Percentiles rank a stretch among this genome's conserved stretches.
Evolutionary conservation across 2,329 filamentous ascomycete species (phyloP).

Genomic region (Trichothecium sympodiale): DNA sequence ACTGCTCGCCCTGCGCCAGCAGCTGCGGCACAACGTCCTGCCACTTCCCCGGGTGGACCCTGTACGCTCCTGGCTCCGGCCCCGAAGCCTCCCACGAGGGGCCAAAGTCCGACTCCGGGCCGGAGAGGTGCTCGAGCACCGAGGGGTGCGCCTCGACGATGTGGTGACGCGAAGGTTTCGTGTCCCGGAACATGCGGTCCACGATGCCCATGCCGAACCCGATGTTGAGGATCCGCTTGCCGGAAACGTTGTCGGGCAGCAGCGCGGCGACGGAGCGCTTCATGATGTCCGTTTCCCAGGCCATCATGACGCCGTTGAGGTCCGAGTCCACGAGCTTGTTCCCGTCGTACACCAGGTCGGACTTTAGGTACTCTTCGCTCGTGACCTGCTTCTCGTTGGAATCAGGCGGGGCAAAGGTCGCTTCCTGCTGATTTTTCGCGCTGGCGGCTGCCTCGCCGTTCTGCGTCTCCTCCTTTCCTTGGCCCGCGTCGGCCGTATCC

Average conservation of each 20-base stretch:
- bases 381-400: constrained; percentile 38
- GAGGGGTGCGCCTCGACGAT: constrained; percentile 78
- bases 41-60: constrained; percentile 62
- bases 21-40: constrained; percentile 66
- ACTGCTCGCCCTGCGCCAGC: constrained; percentile 55
- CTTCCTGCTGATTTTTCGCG: constrained; percentile 8
- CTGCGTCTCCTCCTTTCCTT: constrained; percentile 10
- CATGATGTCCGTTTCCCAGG: constrained; percentile 86
- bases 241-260: constrained; percentile 31
- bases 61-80: constrained; percentile 55
- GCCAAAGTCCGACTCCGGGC: constrained; percentile 39
- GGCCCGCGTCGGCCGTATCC: constrained; percentile 23
- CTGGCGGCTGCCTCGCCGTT: constrained; percentile 18
- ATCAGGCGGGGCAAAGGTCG: constrained; percentile 20
- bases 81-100: constrained; percentile 40
- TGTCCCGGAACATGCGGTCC: constrained; percentile 62
- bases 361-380: constrained; percentile 58
- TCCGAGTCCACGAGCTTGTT: constrained; percentile 62
- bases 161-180: constrained; percentile 60
- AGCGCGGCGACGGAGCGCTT: constrained; percentile 60
- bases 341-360: constrained; percentile 51
- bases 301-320: constrained; percentile 87
- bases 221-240: constrained; percentile 68
- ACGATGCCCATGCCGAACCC: constrained; percentile 90
- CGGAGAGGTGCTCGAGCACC: constrained; percentile 54